These are phyloP conservation scores for Candida railenensis DNA, from an alignment of 805 yeast genomes.

Conservation along the genomic window DNA sequence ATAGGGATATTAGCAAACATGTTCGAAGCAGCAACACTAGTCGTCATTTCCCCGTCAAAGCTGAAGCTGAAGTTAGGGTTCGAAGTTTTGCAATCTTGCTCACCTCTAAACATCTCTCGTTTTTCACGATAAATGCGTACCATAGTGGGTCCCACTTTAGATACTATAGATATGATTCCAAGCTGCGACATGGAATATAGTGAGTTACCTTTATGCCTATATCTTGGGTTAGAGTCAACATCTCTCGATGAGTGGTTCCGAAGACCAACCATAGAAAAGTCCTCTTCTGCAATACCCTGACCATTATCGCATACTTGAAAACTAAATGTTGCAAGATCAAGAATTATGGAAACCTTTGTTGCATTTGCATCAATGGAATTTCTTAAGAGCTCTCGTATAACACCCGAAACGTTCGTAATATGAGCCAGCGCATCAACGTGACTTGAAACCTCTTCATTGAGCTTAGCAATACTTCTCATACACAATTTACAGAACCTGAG, in stretches of 20 bases:
- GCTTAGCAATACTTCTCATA: slow-evolving; percentile 9
- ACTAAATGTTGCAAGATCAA: slow-evolving; percentile 31
- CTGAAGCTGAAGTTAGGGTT: slow-evolving; percentile 1
- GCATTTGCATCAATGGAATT: slow-evolving; percentile 60
- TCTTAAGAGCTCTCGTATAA: slow-evolving; percentile 49
- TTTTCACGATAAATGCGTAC: not conserved
- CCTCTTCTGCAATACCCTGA: slow-evolving; percentile 53
- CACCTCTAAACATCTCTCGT: not conserved
- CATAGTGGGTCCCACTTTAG: slow-evolving; percentile 34
- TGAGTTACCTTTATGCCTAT: slow-evolving; percentile 78
- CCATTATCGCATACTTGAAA: slow-evolving; percentile 68
- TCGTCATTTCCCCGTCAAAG: not conserved
- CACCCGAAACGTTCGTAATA: slow-evolving; percentile 37
- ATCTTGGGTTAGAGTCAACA: slow-evolving; percentile 29
- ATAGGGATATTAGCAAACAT: slow-evolving; percentile 47
- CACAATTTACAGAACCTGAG: not conserved
- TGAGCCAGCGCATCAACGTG: slow-evolving; percentile 30
- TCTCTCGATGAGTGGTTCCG: slow-evolving; percentile 58
- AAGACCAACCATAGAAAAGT: slow-evolving; percentile 46
- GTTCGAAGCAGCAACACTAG: slow-evolving; percentile 36
- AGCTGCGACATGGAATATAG: slow-evolving; percentile 52
- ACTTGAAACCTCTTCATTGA: slow-evolving; percentile 10
- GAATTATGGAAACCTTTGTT: slow-evolving; percentile 26
- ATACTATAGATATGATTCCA: slow-evolving; percentile 45
- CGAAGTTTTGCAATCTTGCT: slow-evolving; percentile 1